phyloP scores from a whole-genome alignment of 805 yeast species.

The Sugiyamaella floridensis region DNA sequence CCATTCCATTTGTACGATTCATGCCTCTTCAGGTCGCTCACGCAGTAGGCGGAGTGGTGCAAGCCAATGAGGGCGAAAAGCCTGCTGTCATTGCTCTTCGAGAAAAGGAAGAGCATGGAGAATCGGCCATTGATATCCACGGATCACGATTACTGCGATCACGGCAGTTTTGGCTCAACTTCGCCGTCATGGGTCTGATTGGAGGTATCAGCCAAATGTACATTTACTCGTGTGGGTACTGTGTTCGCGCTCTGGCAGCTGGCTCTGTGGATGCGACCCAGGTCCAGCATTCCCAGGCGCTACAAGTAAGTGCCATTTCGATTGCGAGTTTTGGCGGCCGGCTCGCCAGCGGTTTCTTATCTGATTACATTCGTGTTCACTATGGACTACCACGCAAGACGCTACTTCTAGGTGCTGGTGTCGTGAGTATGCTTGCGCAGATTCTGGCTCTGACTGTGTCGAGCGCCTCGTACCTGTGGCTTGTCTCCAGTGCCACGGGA shows the following conservation, averaged over 20 bases:
- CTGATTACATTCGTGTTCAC: slow-evolving; percentile 50
- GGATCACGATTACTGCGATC: slow-evolving; percentile 14
- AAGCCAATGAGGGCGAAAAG: slow-evolving; percentile 3
- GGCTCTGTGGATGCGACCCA: neutral
- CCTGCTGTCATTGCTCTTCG: neutral
- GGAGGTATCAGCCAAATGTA: slow-evolving; percentile 71
- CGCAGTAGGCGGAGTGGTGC: slow-evolving; percentile 3
- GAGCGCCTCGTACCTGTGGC: slow-evolving; percentile 36
- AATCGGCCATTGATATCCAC: slow-evolving; percentile 10
- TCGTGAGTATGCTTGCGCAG: slow-evolving; percentile 46
- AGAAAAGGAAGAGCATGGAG: neutral
- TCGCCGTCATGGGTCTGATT: slow-evolving; percentile 42
- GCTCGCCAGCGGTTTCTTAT: slow-evolving; percentile 52
- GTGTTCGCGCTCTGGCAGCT: slow-evolving; percentile 43
- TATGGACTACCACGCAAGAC: slow-evolving; percentile 44
- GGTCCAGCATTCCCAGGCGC: slow-evolving; percentile 47
- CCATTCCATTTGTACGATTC: slow-evolving; percentile 16
- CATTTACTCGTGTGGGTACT: slow-evolving; percentile 67
- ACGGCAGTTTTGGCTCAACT: slow-evolving; percentile 21
- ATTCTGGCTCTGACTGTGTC: slow-evolving; percentile 37
- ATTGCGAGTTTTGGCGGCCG: slow-evolving; percentile 63
- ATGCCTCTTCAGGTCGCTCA: slow-evolving; percentile 8
- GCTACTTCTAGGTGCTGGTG: slow-evolving; percentile 48
- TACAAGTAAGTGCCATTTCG: slow-evolving; percentile 68
- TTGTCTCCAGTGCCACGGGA: slow-evolving; percentile 54